A percentile compares a stretch with the other conserved stretches of the same genome.
Conservation (phyloP, 2,329 filamentous ascomycete genomes). For the Phialophora macrospora region DNA sequence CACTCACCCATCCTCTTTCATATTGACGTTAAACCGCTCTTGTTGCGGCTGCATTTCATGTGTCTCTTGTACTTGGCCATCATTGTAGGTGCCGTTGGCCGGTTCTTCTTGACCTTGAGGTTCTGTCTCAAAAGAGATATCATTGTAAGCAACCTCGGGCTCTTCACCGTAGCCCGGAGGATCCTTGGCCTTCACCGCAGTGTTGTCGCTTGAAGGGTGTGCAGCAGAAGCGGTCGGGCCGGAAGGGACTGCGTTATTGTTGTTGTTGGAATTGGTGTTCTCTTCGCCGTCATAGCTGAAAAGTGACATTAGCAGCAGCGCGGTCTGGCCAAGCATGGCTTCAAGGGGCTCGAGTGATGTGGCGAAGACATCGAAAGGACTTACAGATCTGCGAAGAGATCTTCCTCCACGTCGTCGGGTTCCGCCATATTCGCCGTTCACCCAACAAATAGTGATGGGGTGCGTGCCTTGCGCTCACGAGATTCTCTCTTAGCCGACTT, state of each 20-base stretch:
- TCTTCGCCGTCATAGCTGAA: conserved; percentile 71
- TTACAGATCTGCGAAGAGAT: conserved; percentile 94
- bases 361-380: conserved; percentile 46
- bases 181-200: conserved; percentile 43
- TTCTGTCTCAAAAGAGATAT: conserved; percentile 41
- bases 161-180: conserved; percentile 40
- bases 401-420: conserved; percentile 80
- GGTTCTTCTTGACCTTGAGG: conserved; percentile 40
- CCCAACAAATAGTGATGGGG: neutral
- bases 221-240: conserved; percentile 21
- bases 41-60: conserved; percentile 16
- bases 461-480: neutral
- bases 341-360: neutral
- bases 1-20: conserved; percentile 93
- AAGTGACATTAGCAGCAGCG: conserved; percentile 15
- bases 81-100: conserved; percentile 42
- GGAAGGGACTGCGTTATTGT: conserved; percentile 38
- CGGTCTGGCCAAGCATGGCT: conserved; percentile 20
- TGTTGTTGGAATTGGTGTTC: conserved; percentile 46
- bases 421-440: conserved; percentile 32
- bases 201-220: conserved; percentile 42
- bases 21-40: conserved; percentile 63
- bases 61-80: conserved; percentile 47
- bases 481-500: neutral
- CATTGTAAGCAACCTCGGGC: conserved; percentile 42